Evolutionary conservation across 2,329 filamentous ascomycete species (phyloP).

Genomic region (Diaporthe sp.): DNA sequence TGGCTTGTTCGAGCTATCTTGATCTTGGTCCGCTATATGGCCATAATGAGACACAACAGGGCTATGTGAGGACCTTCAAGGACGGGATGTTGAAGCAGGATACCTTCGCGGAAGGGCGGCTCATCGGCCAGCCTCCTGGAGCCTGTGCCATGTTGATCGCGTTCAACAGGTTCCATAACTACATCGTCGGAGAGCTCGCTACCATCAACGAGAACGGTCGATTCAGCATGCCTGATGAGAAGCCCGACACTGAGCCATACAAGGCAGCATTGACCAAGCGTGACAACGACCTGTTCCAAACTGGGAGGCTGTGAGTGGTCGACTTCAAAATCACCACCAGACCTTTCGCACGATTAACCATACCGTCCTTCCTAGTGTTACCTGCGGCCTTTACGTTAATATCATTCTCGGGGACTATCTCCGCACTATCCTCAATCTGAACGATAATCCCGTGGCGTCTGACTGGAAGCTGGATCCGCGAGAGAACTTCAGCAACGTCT

Average conservation of each 20-base stretch:
- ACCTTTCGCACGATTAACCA: too few species aligned
- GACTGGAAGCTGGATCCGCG: slow-evolving; percentile 18
- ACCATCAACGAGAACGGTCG: neutral
- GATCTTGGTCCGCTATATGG: slow-evolving; percentile 10
- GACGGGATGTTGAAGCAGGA: slow-evolving; percentile 15
- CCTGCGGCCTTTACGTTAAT: slow-evolving; percentile 5
- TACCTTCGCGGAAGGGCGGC: neutral
- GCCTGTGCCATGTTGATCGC: slow-evolving; percentile 9
- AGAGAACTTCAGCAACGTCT: neutral
- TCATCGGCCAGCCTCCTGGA: neutral
- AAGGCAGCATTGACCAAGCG: neutral
- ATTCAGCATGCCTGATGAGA: neutral
- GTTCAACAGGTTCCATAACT: slow-evolving; percentile 15
- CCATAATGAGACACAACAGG: neutral
- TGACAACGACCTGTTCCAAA: slow-evolving; percentile 11
- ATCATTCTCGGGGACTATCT: slow-evolving; percentile 13
- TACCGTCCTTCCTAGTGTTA: neutral
- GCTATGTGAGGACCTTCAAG: neutral
- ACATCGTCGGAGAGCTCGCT: slow-evolving; percentile 15
- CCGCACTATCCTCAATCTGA: neutral
- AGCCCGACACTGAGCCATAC: neutral
- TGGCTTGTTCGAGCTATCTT: slow-evolving; percentile 4
- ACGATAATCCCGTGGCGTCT: neutral
- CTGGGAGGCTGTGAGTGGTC: slow-evolving; percentile 3
- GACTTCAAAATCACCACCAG: neutral